A percentile compares a stretch with the other conserved stretches of the same genome.
Conservation (phyloP, 345 rosid species). For the Brassica nigra region DNA sequence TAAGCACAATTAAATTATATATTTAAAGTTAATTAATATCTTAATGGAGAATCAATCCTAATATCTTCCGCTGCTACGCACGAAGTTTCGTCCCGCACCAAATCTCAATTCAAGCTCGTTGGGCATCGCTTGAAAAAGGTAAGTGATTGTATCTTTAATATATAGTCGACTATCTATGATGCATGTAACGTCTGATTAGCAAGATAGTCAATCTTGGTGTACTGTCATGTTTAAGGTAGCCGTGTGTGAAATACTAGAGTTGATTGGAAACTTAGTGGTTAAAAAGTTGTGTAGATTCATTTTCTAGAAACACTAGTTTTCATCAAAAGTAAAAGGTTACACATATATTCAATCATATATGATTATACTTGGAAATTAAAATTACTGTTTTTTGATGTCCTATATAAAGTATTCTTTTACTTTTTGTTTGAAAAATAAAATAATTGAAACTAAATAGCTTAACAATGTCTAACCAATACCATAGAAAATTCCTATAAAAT, state of each 20-base stretch:
- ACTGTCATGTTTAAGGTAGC: constrained; percentile 1
- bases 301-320: neutral
- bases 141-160: neutral
- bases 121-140: neutral
- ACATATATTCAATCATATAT: neutral
- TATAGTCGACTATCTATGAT: neutral
- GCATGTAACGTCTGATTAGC: neutral
- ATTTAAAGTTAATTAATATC: neutral
- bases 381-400: neutral
- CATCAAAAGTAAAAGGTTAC: neutral
- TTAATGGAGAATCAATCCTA: neutral
- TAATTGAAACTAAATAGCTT: neutral
- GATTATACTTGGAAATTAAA: neutral
- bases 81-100: neutral
- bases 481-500: constrained; percentile 27
- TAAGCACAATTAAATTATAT: neutral
- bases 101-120: neutral
- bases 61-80: neutral
- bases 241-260: neutral
- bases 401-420: neutral
- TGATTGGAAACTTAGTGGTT: neutral
- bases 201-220: neutral
- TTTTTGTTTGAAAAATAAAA: neutral
- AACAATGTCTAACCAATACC: constrained; percentile 10
- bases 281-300: neutral